Base-by-base conservation (phyloP, 2,329 filamentous ascomycete genomes). In the Penicillium rolfsii region DNA sequence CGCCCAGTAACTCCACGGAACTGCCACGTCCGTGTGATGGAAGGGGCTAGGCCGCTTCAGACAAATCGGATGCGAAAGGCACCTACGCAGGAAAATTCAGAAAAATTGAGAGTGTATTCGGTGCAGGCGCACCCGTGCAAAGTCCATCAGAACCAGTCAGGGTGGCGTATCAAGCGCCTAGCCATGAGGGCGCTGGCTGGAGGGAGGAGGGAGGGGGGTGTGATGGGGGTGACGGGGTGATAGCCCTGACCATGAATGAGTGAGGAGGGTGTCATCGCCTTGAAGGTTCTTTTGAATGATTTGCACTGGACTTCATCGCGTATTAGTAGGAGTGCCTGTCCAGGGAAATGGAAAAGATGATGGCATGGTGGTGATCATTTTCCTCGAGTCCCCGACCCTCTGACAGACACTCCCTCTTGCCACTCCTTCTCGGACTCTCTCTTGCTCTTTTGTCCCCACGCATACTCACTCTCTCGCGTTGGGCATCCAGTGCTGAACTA, bases 401-500 rank as follows among this genome's bases (percentile, higher is more conserved):
- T 22, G 45, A 48, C 45, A 19, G 30, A 33, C 30, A 33, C 30
- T 33, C 14, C 30, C 45, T 48, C 26, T 48, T 48, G 11, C 45
- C 26, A 9, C 45, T 48, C 6, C 45, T 30, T 48, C 24, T 30
- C 45, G n/a, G 30, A 2, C 45, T 48, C 14, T 48, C 45, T 22
- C 14, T 22, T 22, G n/a, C 43, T 41, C 8, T 22, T 19, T n/a
- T 7, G 9, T 16, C 30, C 45, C 2, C 24, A 16, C 43, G 26
- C 24, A 16, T 24, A 4, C 2, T 16, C 26, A 4, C 45, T n/a
- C 45, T 48, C 24, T 48, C n/a, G 45, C 30, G 48, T 50, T 35
- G 48, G 48, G 48, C 48, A 50, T 50, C 48, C 48, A 35, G 48
- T 35, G n/a, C 48, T 35, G 48, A 50, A 5, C 28, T n/a, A 50